Percentiles rank a stretch among this genome's conserved stretches.
These are phyloP conservation scores for Oryza punctata DNA, from an alignment of 176 grass and related monocot species.

Conservation along the genomic window DNA sequence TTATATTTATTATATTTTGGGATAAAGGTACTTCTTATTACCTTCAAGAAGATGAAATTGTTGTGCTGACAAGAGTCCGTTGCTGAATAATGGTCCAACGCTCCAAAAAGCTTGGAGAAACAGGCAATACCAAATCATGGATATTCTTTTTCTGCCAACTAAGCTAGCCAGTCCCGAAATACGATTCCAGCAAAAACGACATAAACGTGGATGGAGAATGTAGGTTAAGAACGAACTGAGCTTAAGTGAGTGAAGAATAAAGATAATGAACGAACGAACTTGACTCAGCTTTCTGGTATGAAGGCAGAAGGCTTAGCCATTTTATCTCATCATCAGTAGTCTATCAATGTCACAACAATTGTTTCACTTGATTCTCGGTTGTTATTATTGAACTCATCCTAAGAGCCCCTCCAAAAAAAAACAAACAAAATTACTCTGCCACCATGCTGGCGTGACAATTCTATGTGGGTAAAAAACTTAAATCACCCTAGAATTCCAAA, in stretches of 20 bases:
- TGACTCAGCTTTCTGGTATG: neutral
- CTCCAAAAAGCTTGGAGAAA: too few relatives aligned
- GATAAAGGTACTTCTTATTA: too few relatives aligned
- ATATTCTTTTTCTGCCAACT: too few relatives aligned
- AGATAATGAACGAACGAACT: neutral
- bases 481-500: conserved; percentile 46
- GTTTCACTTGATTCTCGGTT: conserved; percentile 26
- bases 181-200: neutral
- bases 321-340: conserved; percentile 43
- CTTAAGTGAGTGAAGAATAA: too few relatives aligned
- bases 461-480: conserved; percentile 27
- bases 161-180: neutral
- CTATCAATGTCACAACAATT: conserved; percentile 16
- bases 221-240: too few relatives aligned
- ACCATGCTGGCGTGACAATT: conserved; percentile 36
- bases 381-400: conserved; percentile 43
- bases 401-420: conserved; percentile 13
- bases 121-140: too few relatives aligned
- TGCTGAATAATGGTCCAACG: too few relatives aligned
- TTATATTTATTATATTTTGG: too few relatives aligned
- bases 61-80: too few relatives aligned
- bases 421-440: conserved; percentile 35
- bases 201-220: too few relatives aligned
- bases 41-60: too few relatives aligned
- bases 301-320: conserved; percentile 4